Conservation (phyloP, 495 filamentous ascomycete genomes). For the Acidomyces sp. region DNA sequence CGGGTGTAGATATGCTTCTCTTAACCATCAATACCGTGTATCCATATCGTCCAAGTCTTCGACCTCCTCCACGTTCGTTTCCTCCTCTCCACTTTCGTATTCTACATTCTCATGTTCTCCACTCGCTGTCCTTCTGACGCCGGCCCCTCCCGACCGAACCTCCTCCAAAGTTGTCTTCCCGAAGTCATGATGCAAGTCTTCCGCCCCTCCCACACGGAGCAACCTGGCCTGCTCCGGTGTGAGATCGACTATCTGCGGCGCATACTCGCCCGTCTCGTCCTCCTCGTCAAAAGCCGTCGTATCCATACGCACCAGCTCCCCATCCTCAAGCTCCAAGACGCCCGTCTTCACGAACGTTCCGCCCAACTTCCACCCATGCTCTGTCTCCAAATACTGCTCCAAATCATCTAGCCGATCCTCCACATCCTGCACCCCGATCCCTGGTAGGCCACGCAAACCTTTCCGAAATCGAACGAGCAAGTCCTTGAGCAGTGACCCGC, state of each 20-base stretch:
- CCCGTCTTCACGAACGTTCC: conserved; percentile 47
- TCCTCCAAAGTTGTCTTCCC: conserved; percentile 6
- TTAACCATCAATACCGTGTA: conserved; percentile 27
- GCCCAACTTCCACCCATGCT: conserved; percentile 54
- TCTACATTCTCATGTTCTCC: not conserved
- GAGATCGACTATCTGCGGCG: conserved; percentile 67
- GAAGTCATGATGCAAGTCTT: conserved; percentile 5
- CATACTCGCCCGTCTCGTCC: conserved; percentile 76
- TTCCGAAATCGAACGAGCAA: conserved; percentile 41
- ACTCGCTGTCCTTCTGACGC: no score
- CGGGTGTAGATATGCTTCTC: no score
- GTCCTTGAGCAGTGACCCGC: conserved; percentile 41
- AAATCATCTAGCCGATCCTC: conserved; percentile 43
- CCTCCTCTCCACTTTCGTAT: conserved; percentile 4
- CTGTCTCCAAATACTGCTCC: conserved; percentile 40
- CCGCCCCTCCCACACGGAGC: conserved; percentile 8
- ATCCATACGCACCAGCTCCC: conserved; percentile 68
- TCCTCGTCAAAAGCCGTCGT: conserved; percentile 62
- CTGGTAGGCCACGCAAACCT: conserved; percentile 24
- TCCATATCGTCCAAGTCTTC: conserved; percentile 30
- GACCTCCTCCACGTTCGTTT: conserved; percentile 14
- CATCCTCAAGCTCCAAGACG: conserved; percentile 59
- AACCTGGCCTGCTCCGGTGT: conserved; percentile 25
- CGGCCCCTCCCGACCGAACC: conserved; percentile 1
- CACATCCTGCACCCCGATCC: conserved; percentile 26